Conservation (phyloP, 2,329 filamentous ascomycete genomes). For the Penicillium verrucosum region DNA sequence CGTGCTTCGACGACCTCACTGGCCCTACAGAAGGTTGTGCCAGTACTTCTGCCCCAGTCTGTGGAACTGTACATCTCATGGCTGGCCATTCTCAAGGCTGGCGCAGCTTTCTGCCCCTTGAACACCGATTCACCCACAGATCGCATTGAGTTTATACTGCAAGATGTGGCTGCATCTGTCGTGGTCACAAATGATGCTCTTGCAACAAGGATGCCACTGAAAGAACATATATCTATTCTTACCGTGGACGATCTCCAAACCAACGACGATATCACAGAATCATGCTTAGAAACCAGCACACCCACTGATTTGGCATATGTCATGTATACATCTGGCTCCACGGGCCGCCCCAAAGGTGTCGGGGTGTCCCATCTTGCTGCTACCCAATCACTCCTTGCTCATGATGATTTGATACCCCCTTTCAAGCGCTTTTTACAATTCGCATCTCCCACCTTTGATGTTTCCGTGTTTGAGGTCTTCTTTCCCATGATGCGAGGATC, state of each 20-base stretch:
- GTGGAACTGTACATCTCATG: conserved; percentile 73
- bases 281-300: conserved; percentile 24
- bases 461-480: conserved; percentile 93
- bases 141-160: conserved; percentile 72
- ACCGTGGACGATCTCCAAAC: conserved; percentile 21
- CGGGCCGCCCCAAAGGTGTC: conserved; percentile 85
- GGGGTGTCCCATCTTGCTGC: conserved; percentile 74
- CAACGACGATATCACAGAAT: neutral
- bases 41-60: conserved; percentile 73
- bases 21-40: conserved; percentile 53
- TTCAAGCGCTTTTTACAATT: conserved; percentile 87
- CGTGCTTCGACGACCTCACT: conserved; percentile 22
- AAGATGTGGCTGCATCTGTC: conserved; percentile 69
- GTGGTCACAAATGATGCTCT: conserved; percentile 58
- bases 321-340: conserved; percentile 91
- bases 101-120: conserved; percentile 81
- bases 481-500: conserved; percentile 73
- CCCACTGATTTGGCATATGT: conserved; percentile 66
- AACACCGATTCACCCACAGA: conserved; percentile 74
- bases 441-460: conserved; percentile 88
- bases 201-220: conserved; percentile 18
- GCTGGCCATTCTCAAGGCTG: conserved; percentile 74
- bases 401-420: conserved; percentile 70
- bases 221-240: conserved; percentile 22
- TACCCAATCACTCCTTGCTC: conserved; percentile 77